Conservation (phyloP, 208 protist genomes). For the Acanthamoeba healyi region DNA sequence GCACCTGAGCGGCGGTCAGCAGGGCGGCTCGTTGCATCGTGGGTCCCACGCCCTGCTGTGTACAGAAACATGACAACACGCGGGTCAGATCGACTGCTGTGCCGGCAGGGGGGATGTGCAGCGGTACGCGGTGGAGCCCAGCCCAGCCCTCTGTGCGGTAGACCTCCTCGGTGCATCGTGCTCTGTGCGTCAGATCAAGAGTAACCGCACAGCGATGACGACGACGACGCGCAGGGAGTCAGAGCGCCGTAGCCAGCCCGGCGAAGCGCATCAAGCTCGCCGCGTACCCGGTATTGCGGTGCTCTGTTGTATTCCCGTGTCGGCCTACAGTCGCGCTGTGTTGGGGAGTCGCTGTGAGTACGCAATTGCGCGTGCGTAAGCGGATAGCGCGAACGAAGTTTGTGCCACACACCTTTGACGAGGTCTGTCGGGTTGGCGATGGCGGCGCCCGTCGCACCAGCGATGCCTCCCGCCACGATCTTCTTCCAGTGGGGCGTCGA, state of each 20-base stretch:
- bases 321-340: conserved; percentile 41
- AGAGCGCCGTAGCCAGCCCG: no score
- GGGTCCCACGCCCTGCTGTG: conserved; percentile 58
- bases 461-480: conserved; percentile 55
- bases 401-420: conserved; percentile 5
- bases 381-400: background rate
- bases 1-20: conserved; percentile 50
- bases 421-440: conserved; percentile 71
- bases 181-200: no score
- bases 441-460: conserved; percentile 22
- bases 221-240: no score
- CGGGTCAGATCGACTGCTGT: no score
- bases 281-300: background rate
- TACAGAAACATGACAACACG: no score
- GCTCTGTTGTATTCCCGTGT: background rate
- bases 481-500: conserved; percentile 69
- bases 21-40: conserved; percentile 55
- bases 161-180: background rate
- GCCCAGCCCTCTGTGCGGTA: background rate
- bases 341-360: background rate
- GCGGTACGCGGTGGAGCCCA: conserved; percentile 15
- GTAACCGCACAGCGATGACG: no score
- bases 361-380: background rate
- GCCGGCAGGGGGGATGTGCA: no score
- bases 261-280: no score